Evolutionary conservation across 2,329 filamentous ascomycete genomes (phyloP).

Genomic region (Eutypa lata): DNA sequence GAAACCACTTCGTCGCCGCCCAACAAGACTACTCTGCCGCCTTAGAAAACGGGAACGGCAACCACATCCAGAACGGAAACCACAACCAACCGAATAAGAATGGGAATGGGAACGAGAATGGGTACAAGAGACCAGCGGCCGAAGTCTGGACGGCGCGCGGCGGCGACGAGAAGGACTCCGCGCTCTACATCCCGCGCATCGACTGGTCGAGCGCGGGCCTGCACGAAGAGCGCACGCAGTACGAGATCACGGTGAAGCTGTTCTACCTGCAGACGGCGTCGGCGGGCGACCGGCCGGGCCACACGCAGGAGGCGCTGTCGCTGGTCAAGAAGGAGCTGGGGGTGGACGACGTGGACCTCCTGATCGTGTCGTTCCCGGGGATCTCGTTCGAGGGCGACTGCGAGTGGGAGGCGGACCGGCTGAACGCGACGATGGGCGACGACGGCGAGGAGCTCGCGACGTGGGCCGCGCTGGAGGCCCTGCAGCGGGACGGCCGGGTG

Average conservation of each 20-base stretch:
- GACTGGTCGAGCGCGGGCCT: constrained; percentile 70
- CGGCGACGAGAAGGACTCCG: no score
- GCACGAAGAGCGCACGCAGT: constrained; percentile 76
- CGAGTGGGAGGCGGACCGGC: constrained; percentile 69
- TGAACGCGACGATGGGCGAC: constrained; percentile 58
- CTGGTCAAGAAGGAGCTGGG: constrained; percentile 75
- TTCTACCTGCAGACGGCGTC: constrained; percentile 81
- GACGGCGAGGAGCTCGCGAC: constrained; percentile 67
- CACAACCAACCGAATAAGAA: constrained; percentile 13
- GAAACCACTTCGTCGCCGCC: constrained; percentile 75
- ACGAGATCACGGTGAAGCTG: constrained; percentile 93
- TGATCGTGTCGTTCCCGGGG: constrained; percentile 90
- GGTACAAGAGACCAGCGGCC: constrained; percentile 26
- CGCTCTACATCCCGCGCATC: constrained; percentile 74
- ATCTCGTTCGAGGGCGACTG: constrained; percentile 92
- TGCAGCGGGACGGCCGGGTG: constrained; percentile 70
- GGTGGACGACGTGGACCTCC: constrained; percentile 71
- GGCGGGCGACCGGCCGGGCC: constrained; percentile 62
- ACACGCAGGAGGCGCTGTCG: constrained; percentile 74
- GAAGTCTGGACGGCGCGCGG: constrained; percentile 67
- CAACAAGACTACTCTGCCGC: constrained; percentile 56
- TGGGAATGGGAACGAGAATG: constrained; percentile 26
- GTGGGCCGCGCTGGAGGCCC: constrained; percentile 67
- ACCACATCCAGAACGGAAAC: constrained; percentile 14
- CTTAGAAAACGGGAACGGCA: constrained; percentile 19